Conservation (phyloP, 805 yeast species). For the Yamadazyma olivae region DNA sequence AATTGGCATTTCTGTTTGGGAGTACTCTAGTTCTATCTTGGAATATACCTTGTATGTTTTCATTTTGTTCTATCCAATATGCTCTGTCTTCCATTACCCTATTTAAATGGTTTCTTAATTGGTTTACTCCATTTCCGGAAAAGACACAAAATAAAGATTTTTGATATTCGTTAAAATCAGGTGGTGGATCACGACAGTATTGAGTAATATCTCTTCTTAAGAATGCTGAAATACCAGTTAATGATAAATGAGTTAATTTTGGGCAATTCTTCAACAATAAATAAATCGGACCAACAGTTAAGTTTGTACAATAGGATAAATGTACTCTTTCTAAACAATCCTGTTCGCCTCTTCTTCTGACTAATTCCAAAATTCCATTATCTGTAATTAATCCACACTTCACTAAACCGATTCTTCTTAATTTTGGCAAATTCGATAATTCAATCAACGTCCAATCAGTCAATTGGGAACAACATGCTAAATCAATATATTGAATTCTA, state of each 20-base stretch:
- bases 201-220: slow-evolving; percentile 79
- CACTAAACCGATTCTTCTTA: slow-evolving; percentile 89
- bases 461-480: slow-evolving; percentile 89
- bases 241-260: slow-evolving; percentile 80
- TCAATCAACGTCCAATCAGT: slow-evolving; percentile 81
- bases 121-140: slow-evolving; percentile 83
- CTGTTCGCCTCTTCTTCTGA: slow-evolving; percentile 63
- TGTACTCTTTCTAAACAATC: slow-evolving; percentile 91
- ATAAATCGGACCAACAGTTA: slow-evolving; percentile 75
- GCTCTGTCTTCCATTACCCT: slow-evolving; percentile 35
- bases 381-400: slow-evolving; percentile 88
- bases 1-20: slow-evolving; percentile 10
- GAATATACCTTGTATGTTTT: slow-evolving; percentile 15
- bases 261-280: slow-evolving; percentile 77
- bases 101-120: slow-evolving; percentile 68
- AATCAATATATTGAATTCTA: slow-evolving; percentile 85
- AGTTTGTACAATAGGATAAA: slow-evolving; percentile 81
- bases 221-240: slow-evolving; percentile 91
- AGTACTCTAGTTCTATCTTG: slow-evolving; percentile 25
- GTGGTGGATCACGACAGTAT: slow-evolving; percentile 89
- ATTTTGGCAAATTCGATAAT: slow-evolving; percentile 69
- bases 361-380: slow-evolving; percentile 70
- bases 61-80: slow-evolving; percentile 31
- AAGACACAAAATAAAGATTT: slow-evolving; percentile 87
- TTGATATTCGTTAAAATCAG: slow-evolving; percentile 86